Conservation (phyloP, 768 basidiomycete species). For the Suillus alpinus region DNA sequence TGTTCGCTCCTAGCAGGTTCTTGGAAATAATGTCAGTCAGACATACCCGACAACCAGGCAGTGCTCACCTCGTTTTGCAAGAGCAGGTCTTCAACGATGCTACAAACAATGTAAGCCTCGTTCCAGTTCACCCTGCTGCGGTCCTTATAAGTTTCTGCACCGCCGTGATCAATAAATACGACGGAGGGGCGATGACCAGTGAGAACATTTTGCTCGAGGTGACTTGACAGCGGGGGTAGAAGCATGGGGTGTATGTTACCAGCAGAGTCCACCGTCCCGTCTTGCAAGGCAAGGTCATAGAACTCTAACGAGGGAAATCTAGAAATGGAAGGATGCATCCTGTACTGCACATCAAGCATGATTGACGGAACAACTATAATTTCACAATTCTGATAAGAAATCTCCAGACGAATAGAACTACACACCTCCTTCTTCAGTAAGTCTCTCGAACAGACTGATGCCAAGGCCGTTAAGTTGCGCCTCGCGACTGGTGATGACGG, state of each 20-base stretch:
- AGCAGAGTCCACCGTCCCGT: constrained; percentile 65
- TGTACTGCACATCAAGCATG: constrained; percentile 93
- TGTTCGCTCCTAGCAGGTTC: constrained; percentile 69
- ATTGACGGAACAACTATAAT: constrained; percentile 74
- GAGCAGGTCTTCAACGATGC: constrained; percentile 80
- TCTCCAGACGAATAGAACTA: constrained; percentile 12
- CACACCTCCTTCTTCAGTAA: constrained; percentile 81
- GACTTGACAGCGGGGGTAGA: constrained; percentile 59
- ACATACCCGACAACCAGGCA: background rate
- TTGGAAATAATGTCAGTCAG: constrained; percentile 20
- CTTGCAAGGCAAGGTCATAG: constrained; percentile 65
- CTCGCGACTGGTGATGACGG: constrained; percentile 76
- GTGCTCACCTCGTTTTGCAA: constrained; percentile 64
- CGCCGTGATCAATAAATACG: constrained; percentile 79
- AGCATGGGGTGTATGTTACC: constrained; percentile 49
- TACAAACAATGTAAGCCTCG: constrained; percentile 76
- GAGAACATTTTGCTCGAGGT: constrained; percentile 37
- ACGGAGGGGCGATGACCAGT: constrained; percentile 54
- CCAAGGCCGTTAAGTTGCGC: constrained; percentile 73
- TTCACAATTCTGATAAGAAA: constrained; percentile 10
- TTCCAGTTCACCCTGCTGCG: constrained; percentile 74
- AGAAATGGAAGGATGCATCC: constrained; percentile 92
- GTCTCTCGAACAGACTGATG: constrained; percentile 82
- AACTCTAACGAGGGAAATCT: constrained; percentile 84
- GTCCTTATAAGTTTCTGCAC: constrained; percentile 62